Evolutionary conservation across 257 asterid species (phyloP).

Genomic region (Leptodermis oblonga): DNA sequence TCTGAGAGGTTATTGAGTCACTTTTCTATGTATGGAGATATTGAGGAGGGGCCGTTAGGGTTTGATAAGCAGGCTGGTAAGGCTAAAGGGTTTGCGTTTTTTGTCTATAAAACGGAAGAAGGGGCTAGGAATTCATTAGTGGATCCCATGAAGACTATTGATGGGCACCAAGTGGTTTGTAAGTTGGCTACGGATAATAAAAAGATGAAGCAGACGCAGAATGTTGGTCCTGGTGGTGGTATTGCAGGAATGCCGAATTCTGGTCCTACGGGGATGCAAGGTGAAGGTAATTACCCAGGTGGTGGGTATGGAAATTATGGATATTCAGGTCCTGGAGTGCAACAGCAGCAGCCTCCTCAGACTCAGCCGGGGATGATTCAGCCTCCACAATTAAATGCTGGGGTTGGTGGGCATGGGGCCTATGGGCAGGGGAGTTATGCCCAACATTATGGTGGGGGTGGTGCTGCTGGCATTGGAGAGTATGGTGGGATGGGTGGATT

Average conservation of each 20-base stretch:
- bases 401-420: conserved; percentile 49
- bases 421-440: conserved; percentile 46
- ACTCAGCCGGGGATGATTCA: conserved; percentile 63
- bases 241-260: conserved; percentile 46
- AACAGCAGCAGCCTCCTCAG: conserved; percentile 42
- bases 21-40: conserved; percentile 77
- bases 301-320: conserved; percentile 43
- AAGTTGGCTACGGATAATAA: conserved; percentile 89
- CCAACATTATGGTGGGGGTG: conserved; percentile 39
- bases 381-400: conserved; percentile 39
- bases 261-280: conserved; percentile 25
- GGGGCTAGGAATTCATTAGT: conserved; percentile 75
- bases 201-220: conserved; percentile 68
- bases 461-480: conserved; percentile 47
- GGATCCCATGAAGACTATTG: conserved; percentile 71
- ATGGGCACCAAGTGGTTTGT: conserved; percentile 87
- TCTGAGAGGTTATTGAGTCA: conserved; percentile 71
- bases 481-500: conserved; percentile 55
- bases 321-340: conserved; percentile 46
- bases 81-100: conserved; percentile 89
- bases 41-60: conserved; percentile 97
- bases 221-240: conserved; percentile 52
- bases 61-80: conserved; percentile 97
- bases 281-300: conserved; percentile 47
- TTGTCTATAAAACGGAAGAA: conserved; percentile 87